Percentiles rank a stretch among this genome's conserved stretches.
Evolutionary conservation across 768 basidiomycete species (phyloP).

Genomic region (Psilocybe azurescens): DNA sequence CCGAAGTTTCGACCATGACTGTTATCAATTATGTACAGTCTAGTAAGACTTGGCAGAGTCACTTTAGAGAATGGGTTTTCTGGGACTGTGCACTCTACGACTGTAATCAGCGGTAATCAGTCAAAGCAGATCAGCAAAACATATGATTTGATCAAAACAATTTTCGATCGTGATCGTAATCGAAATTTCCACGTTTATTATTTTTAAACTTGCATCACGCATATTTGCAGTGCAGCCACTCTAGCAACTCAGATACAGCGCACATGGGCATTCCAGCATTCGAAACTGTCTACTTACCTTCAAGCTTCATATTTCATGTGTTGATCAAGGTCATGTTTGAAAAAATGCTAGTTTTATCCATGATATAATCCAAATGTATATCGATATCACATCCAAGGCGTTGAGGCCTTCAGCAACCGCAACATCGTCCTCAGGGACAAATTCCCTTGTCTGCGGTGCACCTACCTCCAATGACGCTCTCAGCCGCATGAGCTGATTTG

Average conservation of each 20-base stretch:
- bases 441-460: constrained; percentile 7
- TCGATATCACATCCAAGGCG: constrained; percentile 32
- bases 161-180: constrained; percentile 10
- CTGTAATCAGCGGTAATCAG: background rate
- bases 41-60: background rate
- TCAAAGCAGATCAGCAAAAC: constrained; percentile 1
- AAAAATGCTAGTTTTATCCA: background rate
- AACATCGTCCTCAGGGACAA: constrained; percentile 9
- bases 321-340: background rate
- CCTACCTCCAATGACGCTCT: constrained; percentile 23
- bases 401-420: constrained; percentile 53
- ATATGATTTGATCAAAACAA: background rate
- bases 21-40: background rate
- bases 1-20: constrained; percentile 33
- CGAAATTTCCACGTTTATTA: background rate
- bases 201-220: background rate
- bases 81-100: background rate
- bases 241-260: background rate
- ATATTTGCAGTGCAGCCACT: background rate
- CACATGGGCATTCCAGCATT: background rate
- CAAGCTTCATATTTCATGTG: background rate
- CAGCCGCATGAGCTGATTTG: constrained; percentile 33
- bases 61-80: background rate
- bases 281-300: background rate
- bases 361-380: constrained; percentile 8